Conservation (phyloP, 1,284 basidiomycete genomes). For the Ceratobasidium sp. region DNA sequence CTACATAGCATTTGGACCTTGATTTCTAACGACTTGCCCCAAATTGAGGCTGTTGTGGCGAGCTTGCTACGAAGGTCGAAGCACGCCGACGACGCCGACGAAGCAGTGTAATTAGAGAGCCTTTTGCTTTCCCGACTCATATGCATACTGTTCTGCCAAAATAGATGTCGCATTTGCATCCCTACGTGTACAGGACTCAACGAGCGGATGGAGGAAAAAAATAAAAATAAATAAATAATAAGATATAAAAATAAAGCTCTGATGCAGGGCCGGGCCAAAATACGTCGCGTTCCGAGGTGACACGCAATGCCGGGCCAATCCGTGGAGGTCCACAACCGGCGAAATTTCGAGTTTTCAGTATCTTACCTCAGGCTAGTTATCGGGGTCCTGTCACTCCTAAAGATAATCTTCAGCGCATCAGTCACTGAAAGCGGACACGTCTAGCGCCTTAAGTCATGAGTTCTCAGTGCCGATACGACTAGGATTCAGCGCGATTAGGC, state of each 20-base stretch:
- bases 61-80: background rate
- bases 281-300: background rate
- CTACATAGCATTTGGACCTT: background rate
- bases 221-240: background rate
- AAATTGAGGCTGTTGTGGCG: background rate
- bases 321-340: background rate
- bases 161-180: background rate
- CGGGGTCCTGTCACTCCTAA: background rate
- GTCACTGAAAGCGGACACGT: no score
- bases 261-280: background rate
- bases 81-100: background rate
- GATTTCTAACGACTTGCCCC: no score
- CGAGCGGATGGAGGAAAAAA: background rate
- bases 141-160: background rate
- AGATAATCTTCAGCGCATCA: no score
- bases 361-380: background rate
- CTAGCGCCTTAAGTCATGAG: no score
- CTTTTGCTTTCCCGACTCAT: background rate
- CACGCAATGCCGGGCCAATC: background rate
- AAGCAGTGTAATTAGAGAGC: background rate
- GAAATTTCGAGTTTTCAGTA: background rate
- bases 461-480: no score
- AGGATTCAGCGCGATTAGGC: no score
- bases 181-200: background rate
- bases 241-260: background rate